These are phyloP conservation scores for Lathyrus oleraceus DNA, from an alignment of 306 rosid genomes.

Conservation along the genomic window DNA sequence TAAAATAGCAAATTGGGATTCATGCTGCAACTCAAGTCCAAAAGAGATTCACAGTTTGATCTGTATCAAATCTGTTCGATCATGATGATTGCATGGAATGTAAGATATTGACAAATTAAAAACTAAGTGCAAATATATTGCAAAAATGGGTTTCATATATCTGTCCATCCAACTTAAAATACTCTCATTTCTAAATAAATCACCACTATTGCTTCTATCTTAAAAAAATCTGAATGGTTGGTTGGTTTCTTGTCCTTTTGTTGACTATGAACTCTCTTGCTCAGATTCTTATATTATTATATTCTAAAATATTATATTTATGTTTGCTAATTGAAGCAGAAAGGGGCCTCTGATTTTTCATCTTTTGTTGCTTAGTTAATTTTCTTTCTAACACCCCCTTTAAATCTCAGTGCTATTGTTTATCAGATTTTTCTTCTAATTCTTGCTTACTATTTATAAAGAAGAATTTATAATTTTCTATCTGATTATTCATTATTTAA, in stretches of 20 bases:
- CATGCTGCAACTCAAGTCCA: not conserved
- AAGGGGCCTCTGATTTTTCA: conserved; percentile 1
- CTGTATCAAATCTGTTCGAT: not conserved
- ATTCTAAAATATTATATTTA: not conserved
- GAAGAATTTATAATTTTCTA: conserved; percentile 8
- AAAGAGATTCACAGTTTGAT: not conserved
- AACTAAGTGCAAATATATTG: not conserved
- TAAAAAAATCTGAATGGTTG: not conserved
- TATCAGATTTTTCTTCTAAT: not conserved
- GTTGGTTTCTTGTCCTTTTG: conserved; percentile 20
- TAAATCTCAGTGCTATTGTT: not conserved
- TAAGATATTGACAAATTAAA: not conserved
- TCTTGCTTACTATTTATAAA: not conserved
- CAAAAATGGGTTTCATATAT: not conserved
- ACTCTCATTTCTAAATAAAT: not conserved
- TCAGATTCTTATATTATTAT: not conserved
- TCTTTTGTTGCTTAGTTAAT: not conserved
- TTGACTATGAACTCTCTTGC: not conserved
- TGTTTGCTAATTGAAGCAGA: conserved; percentile 7
- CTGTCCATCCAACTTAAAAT: conserved; percentile 7
- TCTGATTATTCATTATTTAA: conserved; percentile 1
- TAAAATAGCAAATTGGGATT: not conserved
- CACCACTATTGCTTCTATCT: not conserved
- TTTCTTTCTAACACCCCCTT: not conserved
- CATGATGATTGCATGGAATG: not conserved